Conservation (phyloP, 75 land plant genomes). For the Selaginella tamariscina region DNA sequence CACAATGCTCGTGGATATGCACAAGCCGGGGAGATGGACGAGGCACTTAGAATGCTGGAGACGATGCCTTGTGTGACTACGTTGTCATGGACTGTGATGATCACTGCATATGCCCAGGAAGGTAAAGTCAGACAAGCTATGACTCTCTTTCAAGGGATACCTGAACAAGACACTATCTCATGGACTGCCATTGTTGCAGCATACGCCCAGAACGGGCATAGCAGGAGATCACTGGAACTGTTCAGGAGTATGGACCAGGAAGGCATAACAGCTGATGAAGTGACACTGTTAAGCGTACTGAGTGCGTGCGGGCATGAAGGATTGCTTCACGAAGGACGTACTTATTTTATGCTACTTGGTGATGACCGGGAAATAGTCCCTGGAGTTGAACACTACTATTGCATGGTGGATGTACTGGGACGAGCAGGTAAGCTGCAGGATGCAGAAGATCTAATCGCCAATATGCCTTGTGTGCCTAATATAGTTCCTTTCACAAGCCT, state of each 20-base stretch:
- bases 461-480: slow-evolving; percentile 1
- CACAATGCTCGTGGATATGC: not conserved
- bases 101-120: not conserved
- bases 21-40: not conserved
- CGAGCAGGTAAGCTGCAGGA: not conserved
- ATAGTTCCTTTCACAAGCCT: not conserved
- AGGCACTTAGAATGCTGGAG: not conserved
- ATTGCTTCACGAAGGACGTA: not conserved
- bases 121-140: not conserved
- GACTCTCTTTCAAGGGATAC: not conserved
- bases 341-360: not conserved
- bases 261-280: not conserved
- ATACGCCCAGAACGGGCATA: slow-evolving; percentile 1
- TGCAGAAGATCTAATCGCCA: slow-evolving; percentile 2
- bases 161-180: not conserved
- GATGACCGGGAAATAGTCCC: not conserved
- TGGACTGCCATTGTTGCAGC: slow-evolving; percentile 10
- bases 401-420: slow-evolving; percentile 5
- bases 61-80: not conserved
- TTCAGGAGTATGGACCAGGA: not conserved
- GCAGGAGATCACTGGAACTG: not conserved
- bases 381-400: not conserved
- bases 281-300: not conserved
- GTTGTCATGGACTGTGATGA: not conserved
- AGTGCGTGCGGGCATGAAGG: slow-evolving; percentile 6